Percentiles rank a stretch among this genome's conserved stretches.
These are phyloP conservation scores for Suillus occidentalis DNA, from an alignment of 768 basidiomycete genomes.

Conservation along the genomic window DNA sequence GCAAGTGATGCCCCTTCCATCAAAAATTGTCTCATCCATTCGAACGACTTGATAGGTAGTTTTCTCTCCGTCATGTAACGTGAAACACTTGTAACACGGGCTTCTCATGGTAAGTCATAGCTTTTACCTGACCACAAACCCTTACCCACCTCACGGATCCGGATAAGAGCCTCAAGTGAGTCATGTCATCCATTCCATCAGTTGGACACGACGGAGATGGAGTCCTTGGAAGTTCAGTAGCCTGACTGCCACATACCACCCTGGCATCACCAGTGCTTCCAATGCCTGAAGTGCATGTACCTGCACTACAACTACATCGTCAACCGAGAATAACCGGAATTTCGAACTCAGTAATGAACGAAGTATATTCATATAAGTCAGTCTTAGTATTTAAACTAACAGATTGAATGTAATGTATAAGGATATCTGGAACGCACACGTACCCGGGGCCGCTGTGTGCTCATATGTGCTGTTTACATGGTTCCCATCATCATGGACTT, in stretches of 20 bases:
- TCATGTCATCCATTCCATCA: not conserved
- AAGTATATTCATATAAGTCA: not conserved
- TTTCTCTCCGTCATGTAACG: not conserved
- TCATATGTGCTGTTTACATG: not conserved
- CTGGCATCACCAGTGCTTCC: not conserved
- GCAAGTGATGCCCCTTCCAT: not conserved
- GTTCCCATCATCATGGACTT: not conserved
- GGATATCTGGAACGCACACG: not conserved
- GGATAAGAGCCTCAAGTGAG: not conserved
- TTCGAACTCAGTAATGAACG: slow-evolving; percentile 1
- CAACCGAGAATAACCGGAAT: not conserved
- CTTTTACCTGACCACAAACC: not conserved
- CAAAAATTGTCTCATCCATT: not conserved
- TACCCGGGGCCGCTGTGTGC: not conserved
- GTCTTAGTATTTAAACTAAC: not conserved
- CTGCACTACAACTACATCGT: not conserved
- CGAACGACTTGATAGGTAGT: not conserved
- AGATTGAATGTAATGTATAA: not conserved
- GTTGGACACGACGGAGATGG: slow-evolving; percentile 1
- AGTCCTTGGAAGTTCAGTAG: not conserved
- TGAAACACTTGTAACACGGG: slow-evolving; percentile 1
- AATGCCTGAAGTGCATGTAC: not conserved
- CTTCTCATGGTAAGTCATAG: not conserved
- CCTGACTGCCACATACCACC: not conserved
- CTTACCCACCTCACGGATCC: slow-evolving; percentile 2